Evolutionary conservation across 1,284 basidiomycete genomes (phyloP).

Genomic region (Cryptococcus sp.): DNA sequence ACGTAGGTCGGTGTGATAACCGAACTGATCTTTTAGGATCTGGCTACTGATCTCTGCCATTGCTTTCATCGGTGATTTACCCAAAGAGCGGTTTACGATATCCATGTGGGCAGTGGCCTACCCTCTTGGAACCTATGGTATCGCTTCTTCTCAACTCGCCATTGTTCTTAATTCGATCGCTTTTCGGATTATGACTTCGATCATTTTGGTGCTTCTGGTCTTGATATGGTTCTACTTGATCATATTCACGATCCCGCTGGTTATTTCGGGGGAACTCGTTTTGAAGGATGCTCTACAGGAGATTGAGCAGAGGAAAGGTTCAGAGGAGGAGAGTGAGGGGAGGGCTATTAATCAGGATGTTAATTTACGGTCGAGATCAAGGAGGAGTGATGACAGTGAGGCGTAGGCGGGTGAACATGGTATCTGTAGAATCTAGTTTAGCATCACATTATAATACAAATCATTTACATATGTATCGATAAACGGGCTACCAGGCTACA

Average conservation of each 20-base stretch:
- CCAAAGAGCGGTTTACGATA: slow-evolving; percentile 10
- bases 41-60: slow-evolving; percentile 15
- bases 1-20: slow-evolving; percentile 8
- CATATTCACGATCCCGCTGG: slow-evolving; percentile 9
- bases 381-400: too few species aligned
- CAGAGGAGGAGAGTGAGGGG: too few species aligned
- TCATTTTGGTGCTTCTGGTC: slow-evolving; percentile 9
- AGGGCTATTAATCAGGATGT: too few species aligned
- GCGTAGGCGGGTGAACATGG: too few species aligned
- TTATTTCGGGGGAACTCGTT: slow-evolving; percentile 16
- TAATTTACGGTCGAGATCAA: too few species aligned
- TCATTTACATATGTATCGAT: too few species aligned
- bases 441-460: too few species aligned
- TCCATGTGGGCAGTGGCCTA: slow-evolving; percentile 21
- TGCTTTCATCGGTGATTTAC: slow-evolving; percentile 11
- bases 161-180: slow-evolving; percentile 14
- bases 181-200: slow-evolving; percentile 10
- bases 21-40: slow-evolving; percentile 5
- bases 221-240: slow-evolving; percentile 16
- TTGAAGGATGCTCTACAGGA: slow-evolving; percentile 3
- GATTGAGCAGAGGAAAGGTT: too few species aligned
- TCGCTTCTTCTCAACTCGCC: slow-evolving; percentile 14
- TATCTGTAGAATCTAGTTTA: too few species aligned
- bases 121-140: slow-evolving; percentile 13
- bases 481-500: too few species aligned